phyloP scores from a whole-genome alignment of 164 flowering plant species.

The Magnolia sinica region DNA sequence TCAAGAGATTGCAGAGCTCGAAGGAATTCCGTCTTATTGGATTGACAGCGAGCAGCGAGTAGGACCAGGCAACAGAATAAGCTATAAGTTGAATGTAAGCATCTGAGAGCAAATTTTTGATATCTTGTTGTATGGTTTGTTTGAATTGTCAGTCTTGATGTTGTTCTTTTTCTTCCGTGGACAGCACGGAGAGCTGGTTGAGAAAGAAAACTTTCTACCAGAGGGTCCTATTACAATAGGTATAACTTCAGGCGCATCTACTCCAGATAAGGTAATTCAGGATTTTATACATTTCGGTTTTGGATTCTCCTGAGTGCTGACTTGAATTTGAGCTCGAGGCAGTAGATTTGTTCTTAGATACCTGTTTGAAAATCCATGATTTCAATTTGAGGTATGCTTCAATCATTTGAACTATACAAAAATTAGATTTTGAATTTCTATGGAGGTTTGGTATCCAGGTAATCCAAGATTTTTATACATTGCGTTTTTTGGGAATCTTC shows the following conservation, averaged over 20 bases:
- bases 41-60: conserved; percentile 81
- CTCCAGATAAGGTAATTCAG: conserved; percentile 83
- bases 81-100: conserved; percentile 71
- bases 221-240: conserved; percentile 86
- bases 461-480: too few species aligned
- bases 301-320: neutral
- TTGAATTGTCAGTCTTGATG: neutral
- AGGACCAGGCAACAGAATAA: conserved; percentile 92
- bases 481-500: too few species aligned
- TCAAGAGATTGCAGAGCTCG: conserved; percentile 88
- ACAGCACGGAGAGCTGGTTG: conserved; percentile 92
- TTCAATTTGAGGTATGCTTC: too few species aligned
- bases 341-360: neutral
- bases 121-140: neutral
- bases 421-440: too few species aligned
- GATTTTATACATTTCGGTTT: neutral
- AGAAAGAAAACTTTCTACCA: conserved; percentile 86
- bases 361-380: too few species aligned
- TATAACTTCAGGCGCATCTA: conserved; percentile 93
- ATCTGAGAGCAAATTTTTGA: neutral
- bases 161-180: neutral
- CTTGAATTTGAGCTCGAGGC: neutral
- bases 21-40: conserved; percentile 97
- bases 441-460: too few species aligned
- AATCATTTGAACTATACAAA: too few species aligned